Base-by-base conservation (phyloP, 139 green algal species). In the Micractinium conductrix region DNA sequence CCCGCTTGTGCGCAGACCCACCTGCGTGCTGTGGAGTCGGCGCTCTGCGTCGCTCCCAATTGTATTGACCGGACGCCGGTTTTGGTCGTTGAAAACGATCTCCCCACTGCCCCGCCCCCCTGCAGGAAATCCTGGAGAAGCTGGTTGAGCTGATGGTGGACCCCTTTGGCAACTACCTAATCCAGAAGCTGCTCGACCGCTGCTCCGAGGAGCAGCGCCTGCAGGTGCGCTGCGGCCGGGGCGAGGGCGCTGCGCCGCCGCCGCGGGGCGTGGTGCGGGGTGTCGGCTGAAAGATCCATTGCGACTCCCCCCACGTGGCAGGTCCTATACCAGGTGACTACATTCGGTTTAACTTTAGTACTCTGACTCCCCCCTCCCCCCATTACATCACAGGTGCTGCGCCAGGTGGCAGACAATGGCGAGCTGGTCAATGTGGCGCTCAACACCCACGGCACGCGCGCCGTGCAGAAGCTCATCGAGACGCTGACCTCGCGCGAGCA, bases 161-260 rank as follows among this genome's bases (percentile, higher is more conserved):
- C 86, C 96, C 97, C n/a, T 99, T 99, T 78, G 97, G 97, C 81
- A 99, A 99, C 88, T 99, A 99, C 91, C 93, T 99, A 50, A 95
- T 99, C 60, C 97, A 99, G 91, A 99, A 99, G 92, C 91, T 99
- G 85, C 90, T 99, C 50, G 97, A 99, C 85, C 83, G 95, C 16
- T 99, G 96, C 91, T 95, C 84, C 24, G 94, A 98, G 86, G 92
- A 96, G 81, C 97, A 99, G 91, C 93, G 96, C 30, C 85, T 92
- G 33, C 86, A 92, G 87, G 84, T 90, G 68, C 1, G 62, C 62
- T 53, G 42, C 6, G 22, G 40, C 40, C 40, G 21, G 55, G 55
- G 55, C 63, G n/a, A n/a, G n/a, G n/a, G n/a, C n/a, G n/a, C n/a
- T n/a, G n/a, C n/a, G n/a, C n/a, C n/a, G n/a, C n/a, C n/a, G n/a